Base-by-base conservation (phyloP, 2,329 filamentous ascomycete species). In the Orbilia brochopaga region DNA sequence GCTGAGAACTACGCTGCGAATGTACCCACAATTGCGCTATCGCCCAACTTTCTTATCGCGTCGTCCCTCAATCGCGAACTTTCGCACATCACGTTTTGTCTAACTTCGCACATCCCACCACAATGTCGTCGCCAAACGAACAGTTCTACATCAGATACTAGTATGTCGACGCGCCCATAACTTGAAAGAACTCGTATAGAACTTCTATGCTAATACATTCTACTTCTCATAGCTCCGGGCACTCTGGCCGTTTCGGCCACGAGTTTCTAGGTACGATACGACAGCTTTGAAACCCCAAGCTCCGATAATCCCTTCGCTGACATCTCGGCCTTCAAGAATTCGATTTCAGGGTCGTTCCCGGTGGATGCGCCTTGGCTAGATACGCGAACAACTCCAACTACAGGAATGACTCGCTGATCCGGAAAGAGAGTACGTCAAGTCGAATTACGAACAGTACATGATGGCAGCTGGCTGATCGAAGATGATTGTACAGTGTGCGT, bases 331-430 rank as follows among this genome's bases (percentile, higher is more conserved):
- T 58, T 74, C 76, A 42, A 97, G 93, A 99, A 81, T 99, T 99
- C 80, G 94, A 99, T 80, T 94, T 99, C 78, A 87, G 93, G 63
- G 91, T 92, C 23, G 86, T 97, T 51, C 91, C 91, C 61, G 94
- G 99, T 79, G 94, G 94, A 57, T 97, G 92, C 79, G 94, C 94
- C 6, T 90, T 94, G 58, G 92, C 93, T 32, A 88, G 94, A 81
- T 99, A 99, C 82, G 94, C 94, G 75, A 99, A 99, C 84, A 99
- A 99, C 81, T 97, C 93, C 66, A 99, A 99, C 82, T 99, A 99
- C 82, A 88, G 94, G 78, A 99, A 99, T 81, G 94, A 99, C 80
- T 97, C 92, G 74, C 83, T 99, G 76, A 99, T 99, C 79, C 90
- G 94, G 75, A 99, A 99, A 92, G 94, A 99, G 83, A 99, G 94